Conservation (phyloP, 257 asterid species). For the Ilex asprella region DNA sequence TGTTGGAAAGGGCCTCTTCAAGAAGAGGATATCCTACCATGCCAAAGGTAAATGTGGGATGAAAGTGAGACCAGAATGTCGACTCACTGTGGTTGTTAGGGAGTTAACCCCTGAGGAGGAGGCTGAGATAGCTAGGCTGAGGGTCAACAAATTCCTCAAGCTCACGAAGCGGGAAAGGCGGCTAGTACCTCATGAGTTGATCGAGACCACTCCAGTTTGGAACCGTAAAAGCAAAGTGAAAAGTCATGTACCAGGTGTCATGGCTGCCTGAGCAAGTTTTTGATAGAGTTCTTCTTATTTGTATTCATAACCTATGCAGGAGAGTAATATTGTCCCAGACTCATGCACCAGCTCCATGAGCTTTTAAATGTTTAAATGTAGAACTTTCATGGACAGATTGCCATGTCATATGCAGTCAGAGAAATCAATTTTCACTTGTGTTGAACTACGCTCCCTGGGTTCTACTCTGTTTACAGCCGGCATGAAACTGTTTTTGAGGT, state of each 20-base stretch:
- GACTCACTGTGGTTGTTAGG: constrained; percentile 77
- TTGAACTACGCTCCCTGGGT: too few relatives aligned
- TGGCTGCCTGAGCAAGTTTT: constrained; percentile 26
- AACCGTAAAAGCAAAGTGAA: constrained; percentile 55
- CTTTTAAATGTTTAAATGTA: too few relatives aligned
- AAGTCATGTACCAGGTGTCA: constrained; percentile 15
- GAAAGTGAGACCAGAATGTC: constrained; percentile 65
- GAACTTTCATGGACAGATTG: too few relatives aligned
- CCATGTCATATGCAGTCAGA: too few relatives aligned
- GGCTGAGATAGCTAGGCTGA: constrained; percentile 81
- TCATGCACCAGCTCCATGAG: too few relatives aligned
- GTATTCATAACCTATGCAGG: background rate
- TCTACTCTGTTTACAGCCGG: too few relatives aligned
- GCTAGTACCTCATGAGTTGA: constrained; percentile 81
- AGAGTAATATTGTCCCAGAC: too few relatives aligned
- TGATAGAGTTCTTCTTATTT: background rate
- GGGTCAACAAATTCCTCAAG: constrained; percentile 69
- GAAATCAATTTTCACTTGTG: too few relatives aligned
- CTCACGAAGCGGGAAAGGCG: constrained; percentile 63
- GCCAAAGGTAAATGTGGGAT: constrained; percentile 63
- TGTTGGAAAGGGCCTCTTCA: constrained; percentile 73
- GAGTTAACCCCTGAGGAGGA: constrained; percentile 88
- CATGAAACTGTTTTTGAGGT: background rate
- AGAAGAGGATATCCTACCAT: constrained; percentile 71
- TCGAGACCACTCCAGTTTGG: constrained; percentile 90